phyloP scores from a whole-genome alignment of 2,329 filamentous ascomycete species.

The Penicillium sp. region DNA sequence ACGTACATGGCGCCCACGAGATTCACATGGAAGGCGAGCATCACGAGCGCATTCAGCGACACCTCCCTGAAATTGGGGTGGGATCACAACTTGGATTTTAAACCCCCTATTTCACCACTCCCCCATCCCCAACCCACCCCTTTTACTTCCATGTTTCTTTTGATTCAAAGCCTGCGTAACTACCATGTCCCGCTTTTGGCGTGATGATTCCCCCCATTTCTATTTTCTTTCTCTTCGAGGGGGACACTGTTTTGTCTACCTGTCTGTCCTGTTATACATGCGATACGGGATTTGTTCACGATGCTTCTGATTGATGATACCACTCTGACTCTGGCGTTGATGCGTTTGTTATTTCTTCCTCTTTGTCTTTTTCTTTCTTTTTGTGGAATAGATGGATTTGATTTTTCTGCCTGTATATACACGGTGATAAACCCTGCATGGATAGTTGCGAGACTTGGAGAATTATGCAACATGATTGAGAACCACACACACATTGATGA shows the following conservation, averaged over 20 bases:
- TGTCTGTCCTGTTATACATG: neutral
- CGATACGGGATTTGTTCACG: neutral
- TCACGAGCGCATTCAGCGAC: conserved; percentile 2
- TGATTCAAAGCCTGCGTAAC: too few species aligned
- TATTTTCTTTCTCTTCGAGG: conserved; percentile 6
- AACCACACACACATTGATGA: too few species aligned
- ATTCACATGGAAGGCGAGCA: conserved; percentile 5
- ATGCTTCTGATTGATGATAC: conserved; percentile 12
- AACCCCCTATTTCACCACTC: neutral
- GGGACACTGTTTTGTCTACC: neutral
- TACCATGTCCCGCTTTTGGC: too few species aligned
- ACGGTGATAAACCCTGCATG: neutral
- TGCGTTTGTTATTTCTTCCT: too few species aligned
- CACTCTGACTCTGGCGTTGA: conserved; percentile 9
- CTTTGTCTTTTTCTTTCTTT: too few species aligned
- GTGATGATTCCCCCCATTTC: too few species aligned
- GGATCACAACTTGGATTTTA: conserved; percentile 5
- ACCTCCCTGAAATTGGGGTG: neutral
- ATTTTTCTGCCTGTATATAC: neutral
- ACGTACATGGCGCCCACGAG: conserved; percentile 3
- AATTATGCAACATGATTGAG: too few species aligned
- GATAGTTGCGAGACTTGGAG: too few species aligned
- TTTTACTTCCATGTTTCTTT: too few species aligned
- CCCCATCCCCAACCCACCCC: too few species aligned
- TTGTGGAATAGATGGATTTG: conserved; percentile 6